phyloP scores from a whole-genome alignment of 148 eudicot genomes.

The Camellia sinensis region DNA sequence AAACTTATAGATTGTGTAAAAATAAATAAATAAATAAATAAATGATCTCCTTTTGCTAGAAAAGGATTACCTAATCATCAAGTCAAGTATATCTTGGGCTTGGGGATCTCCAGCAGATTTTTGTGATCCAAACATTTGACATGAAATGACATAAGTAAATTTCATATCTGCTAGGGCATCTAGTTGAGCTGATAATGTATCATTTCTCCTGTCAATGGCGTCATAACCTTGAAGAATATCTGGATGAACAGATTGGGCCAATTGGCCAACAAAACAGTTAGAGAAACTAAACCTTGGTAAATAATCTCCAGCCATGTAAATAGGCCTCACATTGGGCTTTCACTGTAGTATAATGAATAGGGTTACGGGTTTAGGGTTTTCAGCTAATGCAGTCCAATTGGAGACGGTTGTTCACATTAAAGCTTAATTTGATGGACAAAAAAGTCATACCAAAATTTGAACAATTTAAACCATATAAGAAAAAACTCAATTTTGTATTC shows the following conservation, averaged over 20 bases:
- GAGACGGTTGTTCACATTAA: too few species aligned
- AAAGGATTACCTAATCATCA: constrained; percentile 61
- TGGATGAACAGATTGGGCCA: constrained; percentile 31
- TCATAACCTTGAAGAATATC: constrained; percentile 86
- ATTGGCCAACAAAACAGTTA: not conserved
- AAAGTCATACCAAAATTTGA: too few species aligned
- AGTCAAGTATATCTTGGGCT: constrained; percentile 76
- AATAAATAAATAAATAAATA: not conserved
- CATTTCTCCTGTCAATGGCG: constrained; percentile 65
- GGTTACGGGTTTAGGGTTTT: too few species aligned
- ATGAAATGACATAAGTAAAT: constrained; percentile 75
- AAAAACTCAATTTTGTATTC: too few species aligned
- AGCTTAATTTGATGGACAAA: too few species aligned
- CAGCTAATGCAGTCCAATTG: too few species aligned
- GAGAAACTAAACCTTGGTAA: not conserved
- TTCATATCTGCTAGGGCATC: constrained; percentile 92
- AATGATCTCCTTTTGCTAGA: not conserved
- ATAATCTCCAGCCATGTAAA: constrained; percentile 1
- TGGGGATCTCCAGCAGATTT: constrained; percentile 77
- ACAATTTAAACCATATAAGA: too few species aligned
- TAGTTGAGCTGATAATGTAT: constrained; percentile 71
- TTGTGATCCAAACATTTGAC: constrained; percentile 87
- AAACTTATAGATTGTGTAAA: not conserved
- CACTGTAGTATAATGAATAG: not conserved
- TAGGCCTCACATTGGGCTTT: not conserved